Percentiles rank a stretch among this genome's conserved stretches.
phyloP scores from a whole-genome alignment of 2,329 filamentous ascomycete species.

The Sphaerulina vaccinii region DNA sequence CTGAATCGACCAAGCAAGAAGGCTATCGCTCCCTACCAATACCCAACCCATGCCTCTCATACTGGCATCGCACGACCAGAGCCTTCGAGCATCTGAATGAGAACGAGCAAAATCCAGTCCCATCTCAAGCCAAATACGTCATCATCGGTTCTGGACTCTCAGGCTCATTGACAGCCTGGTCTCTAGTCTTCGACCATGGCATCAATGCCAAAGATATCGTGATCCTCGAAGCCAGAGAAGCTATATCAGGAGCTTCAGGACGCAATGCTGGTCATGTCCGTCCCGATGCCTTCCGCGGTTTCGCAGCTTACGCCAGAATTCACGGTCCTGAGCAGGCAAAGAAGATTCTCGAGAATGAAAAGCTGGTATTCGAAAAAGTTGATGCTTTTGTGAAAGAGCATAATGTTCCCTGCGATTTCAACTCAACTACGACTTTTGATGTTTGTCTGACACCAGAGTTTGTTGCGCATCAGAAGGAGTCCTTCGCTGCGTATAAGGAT shows the following conservation, averaged over 20 bases:
- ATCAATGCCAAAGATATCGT: constrained; percentile 38
- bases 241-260: constrained; percentile 46
- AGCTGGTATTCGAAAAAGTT: constrained; percentile 43
- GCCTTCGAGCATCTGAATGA: constrained; percentile 44
- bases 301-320: constrained; percentile 44
- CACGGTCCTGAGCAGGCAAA: constrained; percentile 48
- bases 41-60: constrained; percentile 38
- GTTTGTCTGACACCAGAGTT: constrained; percentile 51
- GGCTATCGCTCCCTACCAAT: constrained; percentile 24
- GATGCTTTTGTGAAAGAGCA: constrained; percentile 45
- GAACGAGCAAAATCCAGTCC: constrained; percentile 38
- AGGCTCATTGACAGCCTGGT: constrained; percentile 43
- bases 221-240: constrained; percentile 48
- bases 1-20: not conserved
- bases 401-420: constrained; percentile 48
- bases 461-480: constrained; percentile 45
- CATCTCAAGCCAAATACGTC: constrained; percentile 37
- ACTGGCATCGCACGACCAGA: constrained; percentile 50
- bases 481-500: constrained; percentile 40
- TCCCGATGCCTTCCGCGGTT: constrained; percentile 51
- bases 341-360: constrained; percentile 49
- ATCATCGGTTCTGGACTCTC: constrained; percentile 48
- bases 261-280: constrained; percentile 49
- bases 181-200: constrained; percentile 40
- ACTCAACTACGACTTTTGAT: constrained; percentile 49